These are phyloP conservation scores for Boletus huronensis DNA, from an alignment of 768 basidiomycete species.

Conservation along the genomic window DNA sequence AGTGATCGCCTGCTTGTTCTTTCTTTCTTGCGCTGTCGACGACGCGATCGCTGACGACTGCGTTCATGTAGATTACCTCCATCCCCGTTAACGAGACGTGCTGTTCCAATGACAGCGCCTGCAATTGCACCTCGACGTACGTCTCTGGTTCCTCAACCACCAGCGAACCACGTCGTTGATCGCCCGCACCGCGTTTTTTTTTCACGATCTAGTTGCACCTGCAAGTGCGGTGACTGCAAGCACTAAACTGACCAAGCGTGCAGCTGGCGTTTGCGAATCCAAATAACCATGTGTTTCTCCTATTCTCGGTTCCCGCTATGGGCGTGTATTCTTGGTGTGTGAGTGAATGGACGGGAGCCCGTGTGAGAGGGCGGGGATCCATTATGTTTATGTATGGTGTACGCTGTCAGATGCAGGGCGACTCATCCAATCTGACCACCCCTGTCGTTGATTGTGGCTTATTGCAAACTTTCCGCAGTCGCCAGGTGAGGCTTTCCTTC, in stretches of 20 bases:
- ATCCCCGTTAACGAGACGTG: conserved; percentile 13
- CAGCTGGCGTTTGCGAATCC: too few relatives aligned
- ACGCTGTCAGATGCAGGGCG: neutral
- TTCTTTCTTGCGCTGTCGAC: neutral
- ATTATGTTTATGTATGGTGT: neutral
- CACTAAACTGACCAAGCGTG: neutral
- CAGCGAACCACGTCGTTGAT: neutral
- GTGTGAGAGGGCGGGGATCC: neutral
- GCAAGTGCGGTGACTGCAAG: conserved; percentile 18
- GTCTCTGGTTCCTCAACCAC: neutral
- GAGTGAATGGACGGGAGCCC: neutral
- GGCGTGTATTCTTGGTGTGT: neutral
- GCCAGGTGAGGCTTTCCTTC: too few relatives aligned
- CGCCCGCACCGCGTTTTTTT: too few relatives aligned
- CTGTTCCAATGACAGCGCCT: conserved; percentile 2
- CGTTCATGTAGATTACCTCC: conserved; percentile 1
- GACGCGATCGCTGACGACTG: neutral
- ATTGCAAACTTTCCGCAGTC: too few relatives aligned
- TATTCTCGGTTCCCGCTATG: neutral
- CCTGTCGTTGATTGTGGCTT: too few relatives aligned
- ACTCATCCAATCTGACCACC: too few relatives aligned
- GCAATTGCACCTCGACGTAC: conserved; percentile 8
- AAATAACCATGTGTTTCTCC: too few relatives aligned
- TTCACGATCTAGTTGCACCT: conserved; percentile 4
- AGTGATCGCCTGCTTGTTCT: neutral